phyloP scores from a whole-genome alignment of 345 rosid genomes.

The Salix brachista region DNA sequence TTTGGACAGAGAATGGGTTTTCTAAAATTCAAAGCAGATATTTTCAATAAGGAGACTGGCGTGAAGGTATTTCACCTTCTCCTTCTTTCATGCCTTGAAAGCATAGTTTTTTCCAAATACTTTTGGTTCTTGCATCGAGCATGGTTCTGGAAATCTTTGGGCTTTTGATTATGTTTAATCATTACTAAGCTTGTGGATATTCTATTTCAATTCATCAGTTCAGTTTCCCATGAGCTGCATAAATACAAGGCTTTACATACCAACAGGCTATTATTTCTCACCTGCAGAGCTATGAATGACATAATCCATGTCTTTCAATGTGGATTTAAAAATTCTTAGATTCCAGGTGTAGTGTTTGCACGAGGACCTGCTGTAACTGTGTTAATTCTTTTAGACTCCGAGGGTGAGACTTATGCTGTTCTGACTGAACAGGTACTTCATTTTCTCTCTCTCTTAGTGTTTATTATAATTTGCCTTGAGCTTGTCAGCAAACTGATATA shows the following conservation, averaged over 20 bases:
- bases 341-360: constrained; percentile 96
- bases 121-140: background rate
- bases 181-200: background rate
- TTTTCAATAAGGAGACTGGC: constrained; percentile 57
- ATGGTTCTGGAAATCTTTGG: background rate
- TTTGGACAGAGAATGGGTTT: constrained; percentile 76
- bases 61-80: constrained; percentile 50
- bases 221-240: background rate
- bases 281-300: background rate
- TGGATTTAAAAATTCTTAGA: constrained; percentile 48
- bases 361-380: constrained; percentile 91
- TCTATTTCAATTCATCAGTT: background rate
- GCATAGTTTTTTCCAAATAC: background rate
- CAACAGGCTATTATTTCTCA: background rate
- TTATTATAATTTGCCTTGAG: background rate
- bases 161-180: background rate
- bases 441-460: background rate
- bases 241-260: background rate
- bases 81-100: background rate
- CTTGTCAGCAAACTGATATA: background rate
- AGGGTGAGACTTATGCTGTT: constrained; percentile 67
- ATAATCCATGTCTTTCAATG: constrained; percentile 1
- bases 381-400: constrained; percentile 69
- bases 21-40: constrained; percentile 82
- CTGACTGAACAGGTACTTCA: constrained; percentile 79